These are phyloP conservation scores for Microdochium trichocladiopsis DNA, from an alignment of 2,329 filamentous ascomycete genomes.

Conservation along the genomic window DNA sequence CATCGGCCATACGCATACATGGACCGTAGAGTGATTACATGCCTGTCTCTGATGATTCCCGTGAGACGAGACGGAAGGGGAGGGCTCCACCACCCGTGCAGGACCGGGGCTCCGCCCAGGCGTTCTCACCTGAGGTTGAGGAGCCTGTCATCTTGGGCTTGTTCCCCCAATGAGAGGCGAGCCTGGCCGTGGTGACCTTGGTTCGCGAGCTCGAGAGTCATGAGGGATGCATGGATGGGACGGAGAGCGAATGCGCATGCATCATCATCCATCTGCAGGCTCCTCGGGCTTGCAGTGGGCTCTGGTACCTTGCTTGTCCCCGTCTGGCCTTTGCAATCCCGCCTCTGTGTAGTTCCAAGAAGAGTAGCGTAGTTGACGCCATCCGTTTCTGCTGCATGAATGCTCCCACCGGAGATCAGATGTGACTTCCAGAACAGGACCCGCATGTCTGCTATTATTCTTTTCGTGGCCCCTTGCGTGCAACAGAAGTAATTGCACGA, in stretches of 20 bases:
- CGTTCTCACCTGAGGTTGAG: too few species aligned
- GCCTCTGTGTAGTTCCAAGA: neutral
- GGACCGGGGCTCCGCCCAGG: too few species aligned
- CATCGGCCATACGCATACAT: too few species aligned
- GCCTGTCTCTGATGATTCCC: too few species aligned
- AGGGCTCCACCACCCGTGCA: too few species aligned
- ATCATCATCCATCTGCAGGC: neutral
- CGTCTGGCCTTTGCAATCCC: neutral
- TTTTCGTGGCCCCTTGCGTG: neutral
- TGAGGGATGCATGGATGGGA: neutral
- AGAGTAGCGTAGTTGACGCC: neutral
- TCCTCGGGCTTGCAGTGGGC: neutral
- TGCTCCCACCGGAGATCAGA: too few species aligned
- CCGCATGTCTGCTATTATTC: too few species aligned
- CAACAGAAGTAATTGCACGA: neutral
- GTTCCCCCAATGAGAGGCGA: neutral
- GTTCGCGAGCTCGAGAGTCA: neutral
- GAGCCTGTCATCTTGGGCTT: too few species aligned
- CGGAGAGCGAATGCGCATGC: neutral
- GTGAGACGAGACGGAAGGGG: too few species aligned
- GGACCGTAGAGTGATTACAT: too few species aligned
- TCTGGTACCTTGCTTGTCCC: neutral
- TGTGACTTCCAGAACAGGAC: too few species aligned
- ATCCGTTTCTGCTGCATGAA: too few species aligned
- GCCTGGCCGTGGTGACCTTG: neutral